Evolutionary conservation across 306 rosid genomes (phyloP).

Genomic region (Prunus salicina): DNA sequence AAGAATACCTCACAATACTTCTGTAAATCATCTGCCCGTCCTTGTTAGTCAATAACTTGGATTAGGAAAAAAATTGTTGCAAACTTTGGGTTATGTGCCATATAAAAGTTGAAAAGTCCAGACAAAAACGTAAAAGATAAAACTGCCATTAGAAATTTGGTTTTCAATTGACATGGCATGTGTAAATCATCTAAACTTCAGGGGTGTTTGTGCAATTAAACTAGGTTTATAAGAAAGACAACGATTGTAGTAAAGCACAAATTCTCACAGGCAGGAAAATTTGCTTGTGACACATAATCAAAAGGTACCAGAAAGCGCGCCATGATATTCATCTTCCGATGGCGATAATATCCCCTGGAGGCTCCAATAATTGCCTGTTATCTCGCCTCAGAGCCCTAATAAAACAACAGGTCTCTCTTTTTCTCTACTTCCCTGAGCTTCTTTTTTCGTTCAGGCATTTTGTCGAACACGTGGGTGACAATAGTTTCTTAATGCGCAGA

Average conservation of each 20-base stretch:
- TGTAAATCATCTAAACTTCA: too few relatives aligned
- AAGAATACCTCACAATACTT: too few relatives aligned
- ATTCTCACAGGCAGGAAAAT: background rate
- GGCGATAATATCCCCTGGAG: conserved; percentile 18
- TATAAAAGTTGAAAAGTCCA: background rate
- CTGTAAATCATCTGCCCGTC: too few relatives aligned
- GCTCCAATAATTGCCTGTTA: conserved; percentile 11
- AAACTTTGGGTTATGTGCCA: background rate
- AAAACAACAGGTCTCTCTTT: conserved; percentile 25
- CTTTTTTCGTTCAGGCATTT: conserved; percentile 13
- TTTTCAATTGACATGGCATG: too few relatives aligned
- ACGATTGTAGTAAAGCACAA: background rate
- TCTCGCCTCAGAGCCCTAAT: conserved; percentile 25
- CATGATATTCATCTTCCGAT: conserved; percentile 29
- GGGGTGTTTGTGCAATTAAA: background rate
- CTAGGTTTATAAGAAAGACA: background rate
- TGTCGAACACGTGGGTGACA: conserved; percentile 19
- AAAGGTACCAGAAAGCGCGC: conserved; percentile 16
- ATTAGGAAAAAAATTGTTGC: too few relatives aligned
- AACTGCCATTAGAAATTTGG: too few relatives aligned
- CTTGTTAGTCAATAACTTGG: too few relatives aligned
- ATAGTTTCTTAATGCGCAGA: conserved; percentile 7
- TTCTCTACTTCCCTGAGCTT: background rate
- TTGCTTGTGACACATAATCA: background rate
- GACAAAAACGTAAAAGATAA: background rate